Percentiles rank a stretch among this genome's conserved stretches.
phyloP scores from a whole-genome alignment of 352 stramenopile genomes.

The Pythium folliculosum region DNA sequence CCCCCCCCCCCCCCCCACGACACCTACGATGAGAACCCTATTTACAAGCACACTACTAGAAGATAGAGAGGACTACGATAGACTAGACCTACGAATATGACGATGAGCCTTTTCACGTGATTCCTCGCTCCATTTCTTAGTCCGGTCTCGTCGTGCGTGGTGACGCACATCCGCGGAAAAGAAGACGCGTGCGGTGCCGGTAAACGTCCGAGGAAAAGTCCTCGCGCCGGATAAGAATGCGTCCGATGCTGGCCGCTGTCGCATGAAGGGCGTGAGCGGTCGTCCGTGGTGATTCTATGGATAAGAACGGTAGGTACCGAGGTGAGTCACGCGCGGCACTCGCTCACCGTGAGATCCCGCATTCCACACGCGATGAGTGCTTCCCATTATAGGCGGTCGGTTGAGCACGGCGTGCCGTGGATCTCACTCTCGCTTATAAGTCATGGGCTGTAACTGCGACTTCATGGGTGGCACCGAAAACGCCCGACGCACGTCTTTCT shows the following conservation, averaged over 20 bases:
- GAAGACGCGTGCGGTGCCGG: not conserved
- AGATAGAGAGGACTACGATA: slow-evolving; percentile 13
- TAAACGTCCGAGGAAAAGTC: not conserved
- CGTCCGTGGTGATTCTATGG: not conserved
- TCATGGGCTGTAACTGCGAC: too few species aligned
- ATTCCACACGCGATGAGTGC: too few species aligned
- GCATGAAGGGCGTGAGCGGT: not conserved
- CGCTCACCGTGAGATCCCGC: too few species aligned
- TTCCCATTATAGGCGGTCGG: too few species aligned
- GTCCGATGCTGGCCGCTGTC: not conserved
- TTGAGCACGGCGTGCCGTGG: too few species aligned
- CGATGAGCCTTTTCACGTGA: not conserved
- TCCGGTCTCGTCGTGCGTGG: not conserved
- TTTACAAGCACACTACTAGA: slow-evolving; percentile 8
- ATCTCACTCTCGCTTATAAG: too few species aligned
- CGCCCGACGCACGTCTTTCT: not conserved
- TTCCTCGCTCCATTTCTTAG: not conserved
- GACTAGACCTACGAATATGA: slow-evolving; percentile 3
- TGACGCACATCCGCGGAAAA: too few species aligned
- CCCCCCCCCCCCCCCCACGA: not conserved
- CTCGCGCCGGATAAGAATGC: not conserved
- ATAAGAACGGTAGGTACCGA: not conserved
- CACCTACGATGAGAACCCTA: slow-evolving; percentile 5
- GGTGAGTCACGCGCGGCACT: not conserved
- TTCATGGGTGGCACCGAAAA: not conserved